A percentile compares a stretch with the other conserved stretches of the same genome.
phyloP scores from a whole-genome alignment of 495 filamentous ascomycete genomes.

The Trichoderma gamsii region DNA sequence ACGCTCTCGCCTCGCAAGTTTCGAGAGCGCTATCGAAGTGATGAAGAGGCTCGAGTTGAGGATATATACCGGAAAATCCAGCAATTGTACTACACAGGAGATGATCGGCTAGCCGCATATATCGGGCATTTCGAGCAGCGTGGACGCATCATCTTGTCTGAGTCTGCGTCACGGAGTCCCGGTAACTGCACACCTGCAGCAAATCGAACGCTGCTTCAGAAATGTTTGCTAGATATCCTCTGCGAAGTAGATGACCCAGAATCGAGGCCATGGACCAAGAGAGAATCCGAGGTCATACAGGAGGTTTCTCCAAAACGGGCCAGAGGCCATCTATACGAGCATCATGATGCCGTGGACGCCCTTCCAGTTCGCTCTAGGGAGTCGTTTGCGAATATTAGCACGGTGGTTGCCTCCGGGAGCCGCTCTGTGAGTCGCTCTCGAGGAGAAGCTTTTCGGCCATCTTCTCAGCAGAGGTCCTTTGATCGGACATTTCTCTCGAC shows the following conservation, averaged over 20 bases:
- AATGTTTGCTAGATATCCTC: conserved; percentile 1
- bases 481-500: not conserved
- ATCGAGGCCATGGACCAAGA: conserved; percentile 1
- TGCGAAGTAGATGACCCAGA: not conserved
- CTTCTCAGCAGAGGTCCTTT: not conserved
- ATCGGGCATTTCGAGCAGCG: conserved; percentile 19
- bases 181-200: not conserved
- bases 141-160: not conserved
- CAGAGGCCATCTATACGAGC: not conserved
- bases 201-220: not conserved
- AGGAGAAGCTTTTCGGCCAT: not conserved
- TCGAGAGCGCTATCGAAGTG: not conserved
- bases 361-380: conserved; percentile 10
- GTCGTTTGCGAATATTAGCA: not conserved
- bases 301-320: not conserved
- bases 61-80: conserved; percentile 21
- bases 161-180: conserved; percentile 10
- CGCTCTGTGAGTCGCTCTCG: not conserved
- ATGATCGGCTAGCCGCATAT: conserved; percentile 17
- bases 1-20: conserved; percentile 19
- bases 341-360: not conserved
- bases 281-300: not conserved
- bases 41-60: conserved; percentile 18
- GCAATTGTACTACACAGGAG: conserved; percentile 20
- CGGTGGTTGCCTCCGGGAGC: not conserved